These are phyloP conservation scores for Pseudoperonospora humuli DNA, from an alignment of 352 stramenopile genomes.

Conservation along the genomic window DNA sequence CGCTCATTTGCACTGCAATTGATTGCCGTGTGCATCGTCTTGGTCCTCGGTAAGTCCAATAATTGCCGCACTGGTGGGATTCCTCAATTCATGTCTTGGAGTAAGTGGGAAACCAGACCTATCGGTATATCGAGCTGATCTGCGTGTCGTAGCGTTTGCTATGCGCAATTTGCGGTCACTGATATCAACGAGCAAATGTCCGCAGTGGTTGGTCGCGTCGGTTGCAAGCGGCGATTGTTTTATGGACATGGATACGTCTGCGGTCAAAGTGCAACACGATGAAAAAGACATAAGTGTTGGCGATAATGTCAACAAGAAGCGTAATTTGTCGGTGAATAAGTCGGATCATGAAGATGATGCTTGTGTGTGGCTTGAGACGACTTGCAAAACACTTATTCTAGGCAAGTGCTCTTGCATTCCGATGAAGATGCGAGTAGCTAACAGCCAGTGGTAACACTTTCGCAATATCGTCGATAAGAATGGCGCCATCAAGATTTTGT, in stretches of 20 bases:
- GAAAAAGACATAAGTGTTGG: constrained; percentile 2
- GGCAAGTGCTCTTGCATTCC: not conserved
- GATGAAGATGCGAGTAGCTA: constrained; percentile 15
- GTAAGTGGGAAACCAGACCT: constrained; percentile 6
- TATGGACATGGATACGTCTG: constrained; percentile 1
- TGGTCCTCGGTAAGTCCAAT: constrained; percentile 33
- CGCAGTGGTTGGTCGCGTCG: constrained; percentile 31
- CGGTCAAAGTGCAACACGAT: not conserved
- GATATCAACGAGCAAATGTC: constrained; percentile 22
- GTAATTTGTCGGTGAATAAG: constrained; percentile 11
- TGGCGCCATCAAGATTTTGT: constrained; percentile 21
- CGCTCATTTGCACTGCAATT: constrained; percentile 37
- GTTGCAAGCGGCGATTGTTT: constrained; percentile 27
- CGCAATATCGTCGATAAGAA: constrained; percentile 13
- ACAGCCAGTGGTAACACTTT: constrained; percentile 20
- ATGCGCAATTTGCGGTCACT: constrained; percentile 37
- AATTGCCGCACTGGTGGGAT: constrained; percentile 41
- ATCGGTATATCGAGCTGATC: constrained; percentile 18
- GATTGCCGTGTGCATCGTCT: constrained; percentile 6
- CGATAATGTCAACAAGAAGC: constrained; percentile 9
- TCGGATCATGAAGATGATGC: constrained; percentile 14
- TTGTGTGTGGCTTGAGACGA: constrained; percentile 30
- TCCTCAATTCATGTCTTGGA: constrained; percentile 22
- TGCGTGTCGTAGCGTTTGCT: constrained; percentile 27
- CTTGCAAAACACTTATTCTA: constrained; percentile 21